phyloP scores from a whole-genome alignment of 768 basidiomycete species.

The Boletus bicolor region DNA sequence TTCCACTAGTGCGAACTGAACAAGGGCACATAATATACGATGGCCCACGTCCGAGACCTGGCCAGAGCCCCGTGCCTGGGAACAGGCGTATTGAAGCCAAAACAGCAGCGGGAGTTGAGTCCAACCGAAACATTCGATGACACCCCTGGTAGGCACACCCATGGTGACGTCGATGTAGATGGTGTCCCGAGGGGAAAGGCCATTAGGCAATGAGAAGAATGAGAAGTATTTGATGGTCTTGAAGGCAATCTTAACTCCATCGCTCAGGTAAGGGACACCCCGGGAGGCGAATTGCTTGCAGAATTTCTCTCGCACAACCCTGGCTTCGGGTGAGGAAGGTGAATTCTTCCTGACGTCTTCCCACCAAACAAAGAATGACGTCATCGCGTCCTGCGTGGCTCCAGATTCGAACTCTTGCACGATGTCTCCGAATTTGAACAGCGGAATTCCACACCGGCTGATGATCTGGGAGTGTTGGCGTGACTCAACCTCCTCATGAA shows the following conservation, averaged over 20 bases:
- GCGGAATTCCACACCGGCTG: background rate
- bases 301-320: background rate
- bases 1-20: conserved; percentile 77
- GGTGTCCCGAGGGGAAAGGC: background rate
- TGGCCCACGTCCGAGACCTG: conserved; percentile 40
- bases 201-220: background rate
- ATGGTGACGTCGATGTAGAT: conserved; percentile 30
- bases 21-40: conserved; percentile 56
- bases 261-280: background rate
- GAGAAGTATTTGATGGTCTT: conserved; percentile 26
- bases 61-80: conserved; percentile 27
- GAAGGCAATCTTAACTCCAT: conserved; percentile 35
- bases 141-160: conserved; percentile 41
- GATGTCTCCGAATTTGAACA: background rate
- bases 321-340: background rate
- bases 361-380: conserved; percentile 10
- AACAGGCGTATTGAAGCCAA: conserved; percentile 66
- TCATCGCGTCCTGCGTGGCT: conserved; percentile 1
- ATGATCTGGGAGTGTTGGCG: conserved; percentile 3
- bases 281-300: conserved; percentile 47
- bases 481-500: background rate
- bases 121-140: conserved; percentile 61
- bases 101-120: conserved; percentile 63
- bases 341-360: background rate
- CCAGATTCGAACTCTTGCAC: conserved; percentile 6